Evolutionary conservation across 129 eudicot genomes (phyloP).

Genomic region (Apium graveolens): DNA sequence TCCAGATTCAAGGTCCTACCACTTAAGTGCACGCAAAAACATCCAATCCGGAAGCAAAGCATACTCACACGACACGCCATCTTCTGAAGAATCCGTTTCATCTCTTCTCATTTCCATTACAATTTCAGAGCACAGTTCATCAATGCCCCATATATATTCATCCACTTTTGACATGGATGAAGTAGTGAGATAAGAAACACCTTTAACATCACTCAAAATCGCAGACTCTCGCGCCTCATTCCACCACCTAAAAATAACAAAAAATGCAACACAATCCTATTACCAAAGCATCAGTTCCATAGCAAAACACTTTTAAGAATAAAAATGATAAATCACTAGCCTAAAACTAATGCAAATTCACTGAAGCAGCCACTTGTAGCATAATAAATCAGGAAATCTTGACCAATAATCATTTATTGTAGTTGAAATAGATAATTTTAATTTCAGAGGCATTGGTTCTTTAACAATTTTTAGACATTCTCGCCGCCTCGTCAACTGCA

Average conservation of each 20-base stretch:
- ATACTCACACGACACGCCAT: constrained; percentile 24
- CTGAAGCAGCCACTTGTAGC: neutral
- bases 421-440: neutral
- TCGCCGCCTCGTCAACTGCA: no score
- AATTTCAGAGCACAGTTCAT: constrained; percentile 31
- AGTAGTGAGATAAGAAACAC: constrained; percentile 27
- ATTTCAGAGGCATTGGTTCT: no score
- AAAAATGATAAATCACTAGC: no score
- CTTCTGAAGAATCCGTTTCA: constrained; percentile 10
- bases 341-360: neutral
- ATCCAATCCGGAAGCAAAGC: constrained; percentile 62
- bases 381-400: no score
- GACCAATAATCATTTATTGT: neutral
- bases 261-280: neutral
- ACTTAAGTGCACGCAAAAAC: constrained; percentile 57
- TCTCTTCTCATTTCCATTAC: constrained; percentile 33
- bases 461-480: no score
- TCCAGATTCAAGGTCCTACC: constrained; percentile 26
- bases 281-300: neutral
- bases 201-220: constrained; percentile 23
- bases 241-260: constrained; percentile 50
- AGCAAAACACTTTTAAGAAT: no score
- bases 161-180: neutral
- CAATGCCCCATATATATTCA: neutral
- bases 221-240: constrained; percentile 31